Evolutionary conservation across 1,284 basidiomycete genomes (phyloP).

Genomic region (Puccinia polysora): DNA sequence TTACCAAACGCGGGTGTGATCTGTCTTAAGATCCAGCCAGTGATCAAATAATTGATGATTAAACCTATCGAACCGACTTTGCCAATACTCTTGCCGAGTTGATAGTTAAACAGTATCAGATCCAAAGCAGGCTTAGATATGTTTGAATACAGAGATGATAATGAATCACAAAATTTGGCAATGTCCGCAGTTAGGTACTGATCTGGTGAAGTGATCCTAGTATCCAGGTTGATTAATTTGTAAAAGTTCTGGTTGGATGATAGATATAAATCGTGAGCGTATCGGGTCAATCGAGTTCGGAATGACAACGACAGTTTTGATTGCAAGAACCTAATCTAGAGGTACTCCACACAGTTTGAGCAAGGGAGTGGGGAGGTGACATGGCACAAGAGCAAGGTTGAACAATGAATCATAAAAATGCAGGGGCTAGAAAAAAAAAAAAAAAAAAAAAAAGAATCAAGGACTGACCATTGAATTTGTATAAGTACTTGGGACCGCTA

Average conservation of each 20-base stretch:
- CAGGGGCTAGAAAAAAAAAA: neutral
- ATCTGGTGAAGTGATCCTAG: constrained; percentile 49
- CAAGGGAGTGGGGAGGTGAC: neutral
- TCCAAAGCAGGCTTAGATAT: constrained; percentile 87
- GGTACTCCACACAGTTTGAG: neutral
- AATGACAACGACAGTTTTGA: constrained; percentile 79
- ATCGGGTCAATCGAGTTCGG: constrained; percentile 80
- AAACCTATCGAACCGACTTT: constrained; percentile 68
- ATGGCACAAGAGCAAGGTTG: neutral
- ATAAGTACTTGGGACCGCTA: constrained; percentile 88
- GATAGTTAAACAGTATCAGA: constrained; percentile 85
- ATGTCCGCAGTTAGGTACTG: constrained; percentile 80
- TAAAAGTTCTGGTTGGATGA: constrained; percentile 63
- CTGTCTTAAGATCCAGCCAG: constrained; percentile 70
- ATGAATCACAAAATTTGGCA: constrained; percentile 79
- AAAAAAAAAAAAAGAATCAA: neutral
- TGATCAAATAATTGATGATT: constrained; percentile 78
- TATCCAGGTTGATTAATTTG: constrained; percentile 55
- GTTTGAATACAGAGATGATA: constrained; percentile 72
- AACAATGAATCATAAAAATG: neutral
- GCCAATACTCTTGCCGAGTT: constrained; percentile 79
- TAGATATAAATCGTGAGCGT: constrained; percentile 88
- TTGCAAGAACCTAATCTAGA: constrained; percentile 80
- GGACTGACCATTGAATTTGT: constrained; percentile 81
- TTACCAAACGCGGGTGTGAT: constrained; percentile 92